A percentile compares a stretch with the other conserved stretches of the same genome.
Conservation (phyloP, 1,284 basidiomycete species). For the Leccinum colubrinum region DNA sequence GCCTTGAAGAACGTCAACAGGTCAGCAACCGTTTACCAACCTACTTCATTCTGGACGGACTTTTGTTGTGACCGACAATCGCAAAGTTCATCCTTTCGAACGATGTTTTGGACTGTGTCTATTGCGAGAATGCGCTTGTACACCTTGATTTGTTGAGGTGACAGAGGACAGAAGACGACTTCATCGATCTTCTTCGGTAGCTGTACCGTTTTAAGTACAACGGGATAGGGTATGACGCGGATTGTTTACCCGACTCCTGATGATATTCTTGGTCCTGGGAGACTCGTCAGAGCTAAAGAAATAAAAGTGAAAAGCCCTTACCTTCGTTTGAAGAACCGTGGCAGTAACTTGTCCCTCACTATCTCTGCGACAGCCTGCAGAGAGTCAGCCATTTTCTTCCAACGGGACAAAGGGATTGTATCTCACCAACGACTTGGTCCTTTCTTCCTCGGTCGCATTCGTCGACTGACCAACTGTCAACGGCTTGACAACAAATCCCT, state of each 20-base stretch:
- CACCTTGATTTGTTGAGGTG: constrained; percentile 59
- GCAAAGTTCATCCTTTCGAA: constrained; percentile 68
- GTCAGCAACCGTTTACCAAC: constrained; percentile 2
- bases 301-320: constrained; percentile 24
- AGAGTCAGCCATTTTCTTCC: constrained; percentile 6
- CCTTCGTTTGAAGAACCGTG: constrained; percentile 77
- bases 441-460: constrained; percentile 59
- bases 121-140: constrained; percentile 70
- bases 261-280: constrained; percentile 76
- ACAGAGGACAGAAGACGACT: constrained; percentile 88
- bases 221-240: neutral
- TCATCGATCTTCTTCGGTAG: constrained; percentile 81
- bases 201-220: constrained; percentile 35
- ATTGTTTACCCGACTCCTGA: constrained; percentile 57
- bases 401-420: neutral
- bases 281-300: constrained; percentile 3
- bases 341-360: constrained; percentile 68
- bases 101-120: constrained; percentile 61
- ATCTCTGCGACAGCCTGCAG: constrained; percentile 50
- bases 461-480: constrained; percentile 68
- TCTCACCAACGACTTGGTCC: constrained; percentile 51
- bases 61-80: constrained; percentile 60
- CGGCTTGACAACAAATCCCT: constrained; percentile 61
- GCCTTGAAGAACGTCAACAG: constrained; percentile 37
- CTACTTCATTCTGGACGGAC: constrained; percentile 36